Evolutionary conservation across 208 protist genomes (phyloP).

Genomic region (Leishmania braziliensis): DNA sequence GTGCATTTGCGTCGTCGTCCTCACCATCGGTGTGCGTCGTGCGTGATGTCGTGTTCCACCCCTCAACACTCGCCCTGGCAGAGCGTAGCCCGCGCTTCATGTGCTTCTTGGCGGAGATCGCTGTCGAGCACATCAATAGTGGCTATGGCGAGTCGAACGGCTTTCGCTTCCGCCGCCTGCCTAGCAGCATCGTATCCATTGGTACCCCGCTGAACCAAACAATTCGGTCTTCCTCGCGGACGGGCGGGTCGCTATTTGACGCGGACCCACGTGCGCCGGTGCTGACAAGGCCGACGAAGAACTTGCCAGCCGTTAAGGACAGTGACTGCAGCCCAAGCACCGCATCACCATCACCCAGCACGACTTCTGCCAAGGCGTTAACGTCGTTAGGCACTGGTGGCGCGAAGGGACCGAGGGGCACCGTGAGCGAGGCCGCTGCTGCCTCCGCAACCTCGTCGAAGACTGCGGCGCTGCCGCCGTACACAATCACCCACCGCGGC

Average conservation of each 20-base stretch:
- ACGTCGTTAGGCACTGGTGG: neutral
- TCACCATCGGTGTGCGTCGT: constrained; percentile 41
- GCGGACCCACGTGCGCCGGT: constrained; percentile 44
- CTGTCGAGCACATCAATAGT: constrained; percentile 91
- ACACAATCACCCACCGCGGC: constrained; percentile 79
- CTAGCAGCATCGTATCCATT: constrained; percentile 53
- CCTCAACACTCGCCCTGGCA: constrained; percentile 67
- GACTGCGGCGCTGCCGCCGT: constrained; percentile 44
- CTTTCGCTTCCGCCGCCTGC: constrained; percentile 71
- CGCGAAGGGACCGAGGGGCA: neutral
- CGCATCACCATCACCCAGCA: neutral
- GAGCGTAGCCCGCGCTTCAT: constrained; percentile 80
- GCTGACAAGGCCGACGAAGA: constrained; percentile 52
- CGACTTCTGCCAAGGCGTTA: neutral
- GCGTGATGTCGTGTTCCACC: constrained; percentile 91
- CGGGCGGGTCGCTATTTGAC: constrained; percentile 53
- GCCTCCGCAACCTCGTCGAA: constrained; percentile 1
- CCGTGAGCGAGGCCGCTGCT: neutral
- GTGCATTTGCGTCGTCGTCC: neutral
- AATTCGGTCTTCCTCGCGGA: constrained; percentile 36
- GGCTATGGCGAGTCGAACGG: constrained; percentile 81
- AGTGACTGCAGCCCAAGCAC: neutral
- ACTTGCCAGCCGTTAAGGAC: constrained; percentile 19
- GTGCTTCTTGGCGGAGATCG: constrained; percentile 92
- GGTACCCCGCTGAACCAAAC: constrained; percentile 87